Percentiles rank a stretch among this genome's conserved stretches.
phyloP scores from a whole-genome alignment of 805 yeast genomes.

The Hanseniaspora singularis region DNA sequence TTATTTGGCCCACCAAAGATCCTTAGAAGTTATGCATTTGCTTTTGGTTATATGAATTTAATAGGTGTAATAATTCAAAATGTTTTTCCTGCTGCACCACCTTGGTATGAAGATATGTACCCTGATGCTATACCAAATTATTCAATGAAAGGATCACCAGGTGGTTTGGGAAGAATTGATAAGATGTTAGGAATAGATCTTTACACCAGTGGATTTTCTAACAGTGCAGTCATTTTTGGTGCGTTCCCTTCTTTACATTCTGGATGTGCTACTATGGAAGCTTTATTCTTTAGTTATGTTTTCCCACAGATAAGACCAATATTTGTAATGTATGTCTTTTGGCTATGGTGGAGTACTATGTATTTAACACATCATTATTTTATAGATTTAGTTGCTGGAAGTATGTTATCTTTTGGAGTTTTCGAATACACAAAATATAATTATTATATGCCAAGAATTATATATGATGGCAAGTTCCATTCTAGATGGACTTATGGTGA shows the following conservation, averaged over 20 bases:
- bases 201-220: slow-evolving; percentile 70
- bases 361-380: slow-evolving; percentile 94
- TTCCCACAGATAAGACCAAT: slow-evolving; percentile 60
- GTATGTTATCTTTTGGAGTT: slow-evolving; percentile 59
- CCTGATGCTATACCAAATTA: slow-evolving; percentile 87
- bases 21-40: slow-evolving; percentile 72
- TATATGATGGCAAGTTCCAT: slow-evolving; percentile 13
- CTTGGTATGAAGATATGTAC: slow-evolving; percentile 82
- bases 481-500: slow-evolving; percentile 16
- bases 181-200: slow-evolving; percentile 61
- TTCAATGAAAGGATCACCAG: slow-evolving; percentile 86
- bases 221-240: slow-evolving; percentile 89
- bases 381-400: slow-evolving; percentile 87
- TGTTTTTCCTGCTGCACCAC: slow-evolving; percentile 88
- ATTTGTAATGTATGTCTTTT: slow-evolving; percentile 66
- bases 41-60: slow-evolving; percentile 90
- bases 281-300: slow-evolving; percentile 67
- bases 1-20: slow-evolving; percentile 86
- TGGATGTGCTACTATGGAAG: slow-evolving; percentile 90
- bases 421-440: slow-evolving; percentile 58
- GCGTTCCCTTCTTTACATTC: slow-evolving; percentile 83
- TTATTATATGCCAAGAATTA: slow-evolving; percentile 41
- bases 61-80: slow-evolving; percentile 75
- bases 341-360: slow-evolving; percentile 99
- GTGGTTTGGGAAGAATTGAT: slow-evolving; percentile 87